phyloP scores from a whole-genome alignment of 257 asterid genomes.

The Forsythia suspensa region DNA sequence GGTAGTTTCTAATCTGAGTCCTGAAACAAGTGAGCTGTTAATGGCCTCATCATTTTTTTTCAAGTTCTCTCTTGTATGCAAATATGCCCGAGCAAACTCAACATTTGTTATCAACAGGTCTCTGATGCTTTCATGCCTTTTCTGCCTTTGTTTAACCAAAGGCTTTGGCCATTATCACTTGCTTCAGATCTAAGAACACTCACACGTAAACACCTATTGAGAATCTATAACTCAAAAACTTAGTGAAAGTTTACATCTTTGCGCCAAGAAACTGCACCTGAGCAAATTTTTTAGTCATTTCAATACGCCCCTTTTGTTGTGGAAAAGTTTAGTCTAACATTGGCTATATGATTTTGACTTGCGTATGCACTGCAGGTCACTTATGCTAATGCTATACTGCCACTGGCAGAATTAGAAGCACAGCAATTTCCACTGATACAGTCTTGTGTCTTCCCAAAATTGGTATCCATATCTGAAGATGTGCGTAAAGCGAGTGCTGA shows the following conservation, averaged over 20 bases:
- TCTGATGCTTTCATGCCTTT: neutral
- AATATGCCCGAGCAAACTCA: neutral
- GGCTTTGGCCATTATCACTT: neutral
- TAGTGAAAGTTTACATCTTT: neutral
- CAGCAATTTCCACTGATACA: slow-evolving; percentile 85
- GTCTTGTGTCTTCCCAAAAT: slow-evolving; percentile 83
- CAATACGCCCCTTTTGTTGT: neutral
- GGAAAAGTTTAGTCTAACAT: neutral
- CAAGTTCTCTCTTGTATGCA: neutral
- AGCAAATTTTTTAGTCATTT: neutral
- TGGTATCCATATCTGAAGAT: slow-evolving; percentile 74
- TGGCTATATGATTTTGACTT: neutral
- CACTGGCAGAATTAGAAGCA: slow-evolving; percentile 86
- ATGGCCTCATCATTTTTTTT: neutral
- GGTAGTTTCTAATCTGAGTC: neutral
- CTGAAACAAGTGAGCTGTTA: neutral
- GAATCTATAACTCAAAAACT: neutral
- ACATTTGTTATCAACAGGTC: neutral
- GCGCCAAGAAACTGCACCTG: neutral
- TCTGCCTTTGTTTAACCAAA: neutral
- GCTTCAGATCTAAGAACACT: neutral
- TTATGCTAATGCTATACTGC: slow-evolving; percentile 65
- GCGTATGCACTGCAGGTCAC: slow-evolving; percentile 52
- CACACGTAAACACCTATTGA: neutral
- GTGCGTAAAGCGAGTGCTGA: slow-evolving; percentile 83